Percentiles rank a stretch among this genome's conserved stretches.
Evolutionary conservation across 2,329 filamentous ascomycete species (phyloP).

Genomic region (Kalmusia sp.): DNA sequence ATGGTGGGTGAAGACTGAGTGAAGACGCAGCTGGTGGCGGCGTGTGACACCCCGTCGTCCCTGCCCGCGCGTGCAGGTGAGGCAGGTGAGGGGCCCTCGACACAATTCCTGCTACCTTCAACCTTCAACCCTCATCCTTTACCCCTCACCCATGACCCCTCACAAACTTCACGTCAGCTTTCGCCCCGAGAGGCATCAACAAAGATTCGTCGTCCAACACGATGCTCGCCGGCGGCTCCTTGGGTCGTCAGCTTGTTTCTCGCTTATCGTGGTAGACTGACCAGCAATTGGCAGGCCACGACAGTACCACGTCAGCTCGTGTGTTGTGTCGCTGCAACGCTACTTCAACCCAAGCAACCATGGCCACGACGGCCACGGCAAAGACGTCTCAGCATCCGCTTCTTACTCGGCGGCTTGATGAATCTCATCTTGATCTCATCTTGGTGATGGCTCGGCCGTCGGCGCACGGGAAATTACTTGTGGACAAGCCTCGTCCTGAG

Average conservation of each 20-base stretch:
- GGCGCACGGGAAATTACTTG: constrained; percentile 38
- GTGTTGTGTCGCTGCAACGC: constrained; percentile 4
- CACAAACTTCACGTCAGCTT: background rate
- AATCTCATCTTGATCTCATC: constrained; percentile 29
- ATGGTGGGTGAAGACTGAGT: too few relatives aligned
- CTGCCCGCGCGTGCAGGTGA: too few relatives aligned
- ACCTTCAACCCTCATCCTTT: background rate
- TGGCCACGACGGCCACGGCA: background rate
- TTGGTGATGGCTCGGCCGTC: constrained; percentile 24
- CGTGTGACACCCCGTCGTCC: background rate
- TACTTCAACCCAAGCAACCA: background rate
- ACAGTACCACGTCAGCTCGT: constrained; percentile 10
- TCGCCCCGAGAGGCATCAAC: background rate
- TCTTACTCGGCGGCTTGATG: constrained; percentile 30
- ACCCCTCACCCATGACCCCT: too few relatives aligned
- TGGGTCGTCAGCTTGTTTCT: background rate
- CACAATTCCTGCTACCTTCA: background rate
- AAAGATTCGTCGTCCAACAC: background rate
- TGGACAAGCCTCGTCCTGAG: constrained; percentile 26
- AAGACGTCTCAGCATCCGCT: constrained; percentile 18
- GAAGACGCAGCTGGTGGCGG: too few relatives aligned
- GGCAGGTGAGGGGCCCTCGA: background rate
- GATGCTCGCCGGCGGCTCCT: background rate
- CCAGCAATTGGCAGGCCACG: constrained; percentile 11
- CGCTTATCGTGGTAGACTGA: constrained; percentile 3